Evolutionary conservation across 1,284 basidiomycete species (phyloP), one percentile per base, ranked within the genome.

Genomic region (Cryptococcus jaspeensis): DNA sequence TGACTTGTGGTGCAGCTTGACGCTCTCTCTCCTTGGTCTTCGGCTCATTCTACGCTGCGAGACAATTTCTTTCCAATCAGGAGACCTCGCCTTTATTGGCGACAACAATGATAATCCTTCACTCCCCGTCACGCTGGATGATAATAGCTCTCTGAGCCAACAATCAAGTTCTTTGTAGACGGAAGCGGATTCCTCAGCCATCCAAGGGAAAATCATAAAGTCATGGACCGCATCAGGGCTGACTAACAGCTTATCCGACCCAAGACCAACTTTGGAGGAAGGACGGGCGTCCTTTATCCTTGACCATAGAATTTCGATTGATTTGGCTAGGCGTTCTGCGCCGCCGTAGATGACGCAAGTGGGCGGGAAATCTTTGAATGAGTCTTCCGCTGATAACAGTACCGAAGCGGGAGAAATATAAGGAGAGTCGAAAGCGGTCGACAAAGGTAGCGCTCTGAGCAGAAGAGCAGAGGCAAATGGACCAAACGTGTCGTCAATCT

Each of bases 161-260:
- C 45, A 61, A 59, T 75, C 72, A 7, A 74, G 52, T 15, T 63
- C 60, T 50, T 66, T 66, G 37, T 72, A 74, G 13, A 66, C 62
- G 6, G 37, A 49, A 1, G 65, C 62, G 8, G 72, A 61, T 57
- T 76, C 73, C 46, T 64, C 64, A 5, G 63, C 65, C 55, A 71
- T 70, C 67, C 70, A 72, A 3, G 70, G 70, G 52, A 76, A 76
- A 40, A 75, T 73, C 60, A 67, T 61, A 52, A 75, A 75, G 53
- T 75, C 74, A 56, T 76, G 74, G 3, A 75, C 70, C 2, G 65
- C 64, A 46, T 75, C 71, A 6, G 60, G 53, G 7, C 60, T 55
- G 4, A 55, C 51, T 28, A 70, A 47, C 15, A 71, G 54, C 13
- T 50, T 48, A 56, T 75, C 73, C 2, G 47, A 39, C 13, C 42